phyloP scores from a whole-genome alignment of 441 rosid genomes.

The Arabidopsis hybrid region DNA sequence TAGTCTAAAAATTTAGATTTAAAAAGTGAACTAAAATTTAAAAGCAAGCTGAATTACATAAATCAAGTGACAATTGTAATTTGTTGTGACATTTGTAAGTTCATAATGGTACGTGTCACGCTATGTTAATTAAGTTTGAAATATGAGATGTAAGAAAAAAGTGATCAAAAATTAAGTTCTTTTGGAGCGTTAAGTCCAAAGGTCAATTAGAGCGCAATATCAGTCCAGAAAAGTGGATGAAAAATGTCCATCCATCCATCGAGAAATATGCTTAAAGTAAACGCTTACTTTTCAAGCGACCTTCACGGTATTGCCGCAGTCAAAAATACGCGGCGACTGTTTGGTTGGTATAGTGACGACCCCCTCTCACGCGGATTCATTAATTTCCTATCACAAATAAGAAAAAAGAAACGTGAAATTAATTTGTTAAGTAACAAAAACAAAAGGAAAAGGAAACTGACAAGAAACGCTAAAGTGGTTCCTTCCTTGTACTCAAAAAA shows the following conservation, averaged over 20 bases:
- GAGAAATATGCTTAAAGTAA: constrained; percentile 40
- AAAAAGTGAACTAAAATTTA: not conserved
- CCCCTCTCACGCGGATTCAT: constrained; percentile 35
- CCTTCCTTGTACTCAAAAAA: constrained; percentile 4
- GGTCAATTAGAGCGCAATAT: no score
- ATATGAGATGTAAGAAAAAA: not conserved
- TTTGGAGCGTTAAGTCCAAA: not conserved
- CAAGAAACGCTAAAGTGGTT: constrained; percentile 37
- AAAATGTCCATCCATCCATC: constrained; percentile 34
- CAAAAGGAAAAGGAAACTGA: constrained; percentile 15
- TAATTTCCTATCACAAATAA: constrained; percentile 2
- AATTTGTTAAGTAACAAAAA: not conserved
- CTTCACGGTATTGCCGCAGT: constrained; percentile 20
- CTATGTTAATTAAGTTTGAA: not conserved
- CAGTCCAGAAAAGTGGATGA: constrained; percentile 37
- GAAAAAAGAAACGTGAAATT: constrained; percentile 12
- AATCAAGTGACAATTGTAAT: not conserved
- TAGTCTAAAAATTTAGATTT: no score
- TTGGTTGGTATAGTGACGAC: constrained; percentile 34
- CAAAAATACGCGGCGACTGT: constrained; percentile 42
- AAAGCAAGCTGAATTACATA: not conserved
- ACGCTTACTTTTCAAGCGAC: constrained; percentile 40
- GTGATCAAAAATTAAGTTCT: not conserved
- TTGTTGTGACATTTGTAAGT: not conserved
- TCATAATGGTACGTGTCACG: not conserved